Conservation (phyloP, 2,329 filamentous ascomycete species). For the Penicillium sp. region DNA sequence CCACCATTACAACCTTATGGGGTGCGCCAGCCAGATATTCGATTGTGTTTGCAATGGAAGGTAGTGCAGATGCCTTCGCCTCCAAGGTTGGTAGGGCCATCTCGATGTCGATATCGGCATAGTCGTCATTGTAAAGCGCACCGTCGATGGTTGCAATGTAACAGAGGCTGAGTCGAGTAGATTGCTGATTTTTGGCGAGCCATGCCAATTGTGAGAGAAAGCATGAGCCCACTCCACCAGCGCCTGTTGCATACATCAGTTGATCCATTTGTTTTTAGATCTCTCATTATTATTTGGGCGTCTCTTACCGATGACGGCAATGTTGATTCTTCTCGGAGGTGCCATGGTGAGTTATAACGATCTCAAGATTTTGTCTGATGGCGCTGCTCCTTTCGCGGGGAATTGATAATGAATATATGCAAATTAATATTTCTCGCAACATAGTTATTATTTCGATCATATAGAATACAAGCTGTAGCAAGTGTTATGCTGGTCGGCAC, state of each 20-base stretch:
- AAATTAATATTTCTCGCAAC: no score
- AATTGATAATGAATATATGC: not conserved
- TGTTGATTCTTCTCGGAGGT: not conserved
- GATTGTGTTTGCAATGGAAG: not conserved
- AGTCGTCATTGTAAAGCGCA: not conserved
- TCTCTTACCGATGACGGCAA: not conserved
- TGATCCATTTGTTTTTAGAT: not conserved
- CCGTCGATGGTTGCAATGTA: not conserved
- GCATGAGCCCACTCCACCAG: not conserved
- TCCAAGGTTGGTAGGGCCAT: not conserved
- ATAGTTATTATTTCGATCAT: no score
- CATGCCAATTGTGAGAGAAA: not conserved
- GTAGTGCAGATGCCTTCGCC: not conserved
- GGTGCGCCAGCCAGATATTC: not conserved
- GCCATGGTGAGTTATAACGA: not conserved
- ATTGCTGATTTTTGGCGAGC: not conserved
- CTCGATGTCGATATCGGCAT: not conserved
- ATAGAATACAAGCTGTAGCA: no score
- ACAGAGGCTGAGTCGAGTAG: not conserved
- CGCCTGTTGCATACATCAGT: not conserved
- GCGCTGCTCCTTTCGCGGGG: not conserved
- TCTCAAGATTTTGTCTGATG: not conserved
- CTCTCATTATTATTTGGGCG: not conserved
- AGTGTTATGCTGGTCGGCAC: not conserved
- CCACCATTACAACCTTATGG: not conserved